Evolutionary conservation across 2,329 filamentous ascomycete species (phyloP), one percentile per base, ranked within the genome.

Genomic region (Colletotrichum sublineola): DNA sequence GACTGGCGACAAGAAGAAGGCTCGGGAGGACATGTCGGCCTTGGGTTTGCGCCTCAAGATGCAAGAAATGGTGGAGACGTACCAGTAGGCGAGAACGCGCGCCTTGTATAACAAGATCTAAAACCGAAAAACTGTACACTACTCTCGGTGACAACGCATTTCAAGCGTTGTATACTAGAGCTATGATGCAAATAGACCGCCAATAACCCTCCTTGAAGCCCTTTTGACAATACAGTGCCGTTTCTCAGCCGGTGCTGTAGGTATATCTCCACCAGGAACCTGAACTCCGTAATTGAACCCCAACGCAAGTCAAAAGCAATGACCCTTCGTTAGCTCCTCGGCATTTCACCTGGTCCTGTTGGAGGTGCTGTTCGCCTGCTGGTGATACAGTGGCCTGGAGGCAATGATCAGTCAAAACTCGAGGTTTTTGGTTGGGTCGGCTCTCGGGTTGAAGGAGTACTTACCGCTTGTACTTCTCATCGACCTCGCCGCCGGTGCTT

Each of bases 401-500:
- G n/a, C 5, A 15, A 31, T 1, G 11, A 20, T 53, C 15, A 63
- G 60, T 31, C 38, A 20, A 31, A 29, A 42, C 50, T 31, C 58
- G 24, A 57, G 46, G 53, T 18, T 7, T 58, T 15, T 20, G 42
- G 44, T 8, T 46, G 40, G 33, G 44, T 33, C 3, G 50, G 6
- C 29, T 36, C 44, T 76, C 29, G 7, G 7, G 8, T 5, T 20
- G 36, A 3, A 48, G 44, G n/a, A 31, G 33, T n/a, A 76, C 81
- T 77, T 77, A 85, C 85, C 80, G 82, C 78, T 82, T 86, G 55
- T 83, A 69, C 67, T 84, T 80, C 64, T 86, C 81, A 38, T 86
- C 83, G 2, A 93, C 88, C 3, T 84, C 82, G 1, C 89, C 89
- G 18, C 91, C 90, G 18, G 85, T 83, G 60, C 84, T 85, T 77